Evolutionary conservation across 805 yeast species (phyloP), one percentile per base, ranked within the genome.

Genomic region (Saccharomycopsis oosterbeekiorum): DNA sequence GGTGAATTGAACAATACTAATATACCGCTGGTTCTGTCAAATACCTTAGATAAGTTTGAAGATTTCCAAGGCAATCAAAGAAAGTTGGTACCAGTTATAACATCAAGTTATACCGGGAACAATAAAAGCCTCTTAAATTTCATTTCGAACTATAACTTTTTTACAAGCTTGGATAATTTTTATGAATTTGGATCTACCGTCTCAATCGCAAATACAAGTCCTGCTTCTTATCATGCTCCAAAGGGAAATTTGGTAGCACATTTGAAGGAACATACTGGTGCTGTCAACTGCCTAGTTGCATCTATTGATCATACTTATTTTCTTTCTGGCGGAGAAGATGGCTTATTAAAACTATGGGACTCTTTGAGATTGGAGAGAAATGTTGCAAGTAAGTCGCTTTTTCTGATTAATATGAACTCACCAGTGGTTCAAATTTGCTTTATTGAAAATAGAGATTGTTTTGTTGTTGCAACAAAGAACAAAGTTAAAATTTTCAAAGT

Each of bases 291-390:
- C 34, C 69, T 90, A 9, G 81, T 78, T 1, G 79, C 82, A 0
- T 78, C 88, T 4, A 84, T 86, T 0, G 84, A 86, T 36, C 79
- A 83, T 15, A 80, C 80, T 26, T 86, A 82, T 65, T 84, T 93
- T 65, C 74, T 90, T 1, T 84, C 94, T 1, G 96, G 91, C 1
- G 89, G 94, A 8, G 87, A 84, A 56, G 79, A 80, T 36, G 97
- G 97, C 0, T 69, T 74, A 1, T 68, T 94, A 47, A 86, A 83
- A 65, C 71, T 93, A 0, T 94, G 97, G 97, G 96, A 89, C 68
- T 72, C 85, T 0, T 67, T 74, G 10, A 81, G 84, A 62, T 73
- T 92, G 42, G 89, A 85, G 59, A 80, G 80, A 60, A 87, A 86
- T 50, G 81, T 84, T 2, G 74, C 80, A 10, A 80, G 80, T 37